These are phyloP conservation scores for Neonectria ditissima DNA, from an alignment of 2,329 filamentous ascomycete species.

Conservation along the genomic window DNA sequence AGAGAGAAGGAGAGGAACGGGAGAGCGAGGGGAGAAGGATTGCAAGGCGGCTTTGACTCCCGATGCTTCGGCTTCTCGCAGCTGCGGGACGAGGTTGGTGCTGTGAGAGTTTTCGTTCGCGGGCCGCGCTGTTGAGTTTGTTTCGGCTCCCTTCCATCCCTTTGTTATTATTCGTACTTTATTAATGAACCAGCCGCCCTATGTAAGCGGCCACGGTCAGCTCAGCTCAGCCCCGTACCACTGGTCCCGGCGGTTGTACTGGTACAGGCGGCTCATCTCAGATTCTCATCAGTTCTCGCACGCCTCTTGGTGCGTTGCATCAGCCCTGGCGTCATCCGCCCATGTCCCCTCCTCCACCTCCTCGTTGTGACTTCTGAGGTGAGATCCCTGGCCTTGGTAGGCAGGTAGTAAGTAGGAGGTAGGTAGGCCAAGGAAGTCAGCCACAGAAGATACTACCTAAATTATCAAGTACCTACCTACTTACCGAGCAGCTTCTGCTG, in stretches of 20 bases:
- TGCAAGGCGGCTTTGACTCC: not conserved
- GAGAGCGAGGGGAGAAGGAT: not conserved
- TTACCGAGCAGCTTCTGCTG: not conserved
- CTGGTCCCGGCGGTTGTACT: not conserved
- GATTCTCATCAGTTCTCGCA: constrained; percentile 17
- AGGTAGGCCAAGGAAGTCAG: not conserved
- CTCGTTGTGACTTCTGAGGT: constrained; percentile 5
- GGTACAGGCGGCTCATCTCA: constrained; percentile 10
- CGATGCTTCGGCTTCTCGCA: not conserved
- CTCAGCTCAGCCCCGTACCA: constrained; percentile 17
- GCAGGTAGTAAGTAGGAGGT: too few species aligned
- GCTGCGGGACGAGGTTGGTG: constrained; percentile 1
- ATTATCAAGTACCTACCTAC: not conserved
- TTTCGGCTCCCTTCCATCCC: not conserved
- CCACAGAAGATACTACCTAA: too few species aligned
- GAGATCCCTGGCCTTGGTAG: constrained; percentile 10
- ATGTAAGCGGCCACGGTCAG: constrained; percentile 21
- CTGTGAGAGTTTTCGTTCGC: not conserved
- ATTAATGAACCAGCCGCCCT: not conserved
- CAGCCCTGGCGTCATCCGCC: constrained; percentile 25
- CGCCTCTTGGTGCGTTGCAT: constrained; percentile 12
- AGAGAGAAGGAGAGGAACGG: not conserved
- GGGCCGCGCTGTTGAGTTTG: constrained; percentile 1
- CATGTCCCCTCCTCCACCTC: constrained; percentile 11
- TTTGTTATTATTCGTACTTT: not conserved